A percentile compares a stretch with the other conserved stretches of the same genome.
Evolutionary conservation across 225 moss, liverwort and hornwort genomes (phyloP).

Genomic region (Marchantia polymorpha): DNA sequence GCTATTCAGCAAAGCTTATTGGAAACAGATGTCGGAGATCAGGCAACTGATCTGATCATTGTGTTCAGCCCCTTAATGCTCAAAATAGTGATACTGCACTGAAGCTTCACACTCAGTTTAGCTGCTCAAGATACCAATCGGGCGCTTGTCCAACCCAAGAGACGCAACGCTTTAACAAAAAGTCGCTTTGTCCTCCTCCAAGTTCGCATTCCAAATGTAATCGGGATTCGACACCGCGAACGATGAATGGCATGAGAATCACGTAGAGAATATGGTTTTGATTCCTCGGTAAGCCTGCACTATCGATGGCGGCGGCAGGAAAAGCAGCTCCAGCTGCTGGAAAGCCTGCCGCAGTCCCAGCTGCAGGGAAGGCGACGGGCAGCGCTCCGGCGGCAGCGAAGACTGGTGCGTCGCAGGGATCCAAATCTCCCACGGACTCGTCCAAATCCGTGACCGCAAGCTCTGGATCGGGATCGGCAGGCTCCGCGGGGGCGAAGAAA

Average conservation of each 20-base stretch:
- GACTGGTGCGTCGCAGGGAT: background rate
- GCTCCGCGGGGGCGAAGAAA: background rate
- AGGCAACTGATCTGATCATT: too few relatives aligned
- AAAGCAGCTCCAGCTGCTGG: background rate
- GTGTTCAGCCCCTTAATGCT: too few relatives aligned
- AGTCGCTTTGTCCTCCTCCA: constrained; percentile 7
- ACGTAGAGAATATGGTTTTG: too few relatives aligned
- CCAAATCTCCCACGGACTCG: background rate
- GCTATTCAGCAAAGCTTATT: too few relatives aligned
- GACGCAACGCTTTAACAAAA: constrained; percentile 18
- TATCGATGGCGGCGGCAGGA: background rate
- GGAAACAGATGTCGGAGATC: too few relatives aligned
- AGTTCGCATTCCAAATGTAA: too few relatives aligned
- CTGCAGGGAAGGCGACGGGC: background rate
- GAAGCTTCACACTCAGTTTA: background rate
- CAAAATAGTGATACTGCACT: too few relatives aligned
- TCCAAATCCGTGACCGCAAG: background rate
- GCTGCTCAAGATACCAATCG: background rate
- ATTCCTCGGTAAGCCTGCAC: background rate
- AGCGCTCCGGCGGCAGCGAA: background rate
- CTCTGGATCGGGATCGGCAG: background rate
- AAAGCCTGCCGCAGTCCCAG: background rate
- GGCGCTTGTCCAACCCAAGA: constrained; percentile 8
- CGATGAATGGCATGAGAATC: too few relatives aligned
- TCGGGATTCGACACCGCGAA: too few relatives aligned